These are phyloP conservation scores for Trichocladium antarcticum DNA, from an alignment of 495 filamentous ascomycete genomes.

Conservation along the genomic window DNA sequence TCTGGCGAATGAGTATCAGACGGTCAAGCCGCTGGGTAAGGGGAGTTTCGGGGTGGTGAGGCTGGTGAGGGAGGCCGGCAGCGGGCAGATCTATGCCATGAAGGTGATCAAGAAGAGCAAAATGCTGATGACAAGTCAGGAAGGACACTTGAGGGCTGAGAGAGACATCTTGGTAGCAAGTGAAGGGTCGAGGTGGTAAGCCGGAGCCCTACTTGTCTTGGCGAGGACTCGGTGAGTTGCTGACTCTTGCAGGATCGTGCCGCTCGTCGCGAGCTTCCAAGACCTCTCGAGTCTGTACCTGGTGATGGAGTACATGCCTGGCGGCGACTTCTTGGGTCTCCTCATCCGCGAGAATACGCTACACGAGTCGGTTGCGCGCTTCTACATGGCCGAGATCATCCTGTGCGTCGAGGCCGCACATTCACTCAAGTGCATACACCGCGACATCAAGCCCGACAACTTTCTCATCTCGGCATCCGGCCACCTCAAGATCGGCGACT, in stretches of 20 bases:
- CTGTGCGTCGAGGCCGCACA: conserved; percentile 90
- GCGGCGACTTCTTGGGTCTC: conserved; percentile 82
- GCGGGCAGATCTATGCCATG: conserved; percentile 74
- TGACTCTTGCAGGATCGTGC: conserved; percentile 50
- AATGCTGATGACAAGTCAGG: conserved; percentile 82
- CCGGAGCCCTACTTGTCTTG: not conserved
- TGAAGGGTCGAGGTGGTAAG: conserved; percentile 64
- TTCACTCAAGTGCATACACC: conserved; percentile 76
- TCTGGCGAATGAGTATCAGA: conserved; percentile 52
- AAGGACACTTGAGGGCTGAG: conserved; percentile 84
- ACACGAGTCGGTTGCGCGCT: conserved; percentile 63
- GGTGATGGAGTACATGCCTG: conserved; percentile 96
- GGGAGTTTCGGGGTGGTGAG: conserved; percentile 90
- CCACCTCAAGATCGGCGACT: conserved; percentile 91
- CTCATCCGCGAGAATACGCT: conserved; percentile 73
- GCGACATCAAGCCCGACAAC: conserved; percentile 94
- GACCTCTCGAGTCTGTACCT: conserved; percentile 75
- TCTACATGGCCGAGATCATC: conserved; percentile 92
- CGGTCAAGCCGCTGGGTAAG: conserved; percentile 78
- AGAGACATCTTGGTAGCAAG: conserved; percentile 82
- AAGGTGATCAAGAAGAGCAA: conserved; percentile 88
- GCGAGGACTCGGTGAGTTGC: not conserved
- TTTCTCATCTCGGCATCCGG: conserved; percentile 81
- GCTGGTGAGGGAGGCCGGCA: conserved; percentile 58
- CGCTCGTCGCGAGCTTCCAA: conserved; percentile 80